These are phyloP conservation scores for Lathyrus aphaca DNA, from an alignment of 306 rosid species.

Conservation along the genomic window DNA sequence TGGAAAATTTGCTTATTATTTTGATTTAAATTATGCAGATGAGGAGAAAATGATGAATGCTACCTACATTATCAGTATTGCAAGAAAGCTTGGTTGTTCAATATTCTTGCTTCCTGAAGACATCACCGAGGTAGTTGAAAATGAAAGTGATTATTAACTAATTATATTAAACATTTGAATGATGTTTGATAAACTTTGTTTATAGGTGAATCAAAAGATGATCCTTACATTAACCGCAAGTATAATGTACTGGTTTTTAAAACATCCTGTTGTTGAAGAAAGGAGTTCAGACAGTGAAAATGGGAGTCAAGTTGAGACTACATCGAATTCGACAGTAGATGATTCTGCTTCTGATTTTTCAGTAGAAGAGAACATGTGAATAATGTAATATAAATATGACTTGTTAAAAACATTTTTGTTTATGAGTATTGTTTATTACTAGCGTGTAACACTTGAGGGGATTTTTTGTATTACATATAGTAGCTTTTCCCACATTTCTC, in stretches of 20 bases:
- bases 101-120: slow-evolving; percentile 35
- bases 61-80: slow-evolving; percentile 92
- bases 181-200: neutral
- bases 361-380: slow-evolving; percentile 65
- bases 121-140: slow-evolving; percentile 26
- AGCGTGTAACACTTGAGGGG: no score
- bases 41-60: slow-evolving; percentile 96
- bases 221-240: slow-evolving; percentile 94
- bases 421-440: neutral
- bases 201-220: slow-evolving; percentile 96
- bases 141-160: neutral
- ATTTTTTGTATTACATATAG: no score
- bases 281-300: slow-evolving; percentile 77
- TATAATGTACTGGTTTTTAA: slow-evolving; percentile 89
- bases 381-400: slow-evolving; percentile 13
- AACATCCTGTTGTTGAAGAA: slow-evolving; percentile 67
- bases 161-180: no score
- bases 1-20: no score
- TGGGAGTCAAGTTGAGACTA: slow-evolving; percentile 74
- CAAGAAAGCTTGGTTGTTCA: slow-evolving; percentile 85
- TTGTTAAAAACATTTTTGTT: neutral
- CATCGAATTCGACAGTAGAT: slow-evolving; percentile 76
- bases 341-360: slow-evolving; percentile 95
- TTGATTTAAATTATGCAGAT: slow-evolving; percentile 54
- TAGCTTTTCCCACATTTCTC: no score